phyloP scores from a whole-genome alignment of 768 basidiomycete species.

The Exidia glandulosa region DNA sequence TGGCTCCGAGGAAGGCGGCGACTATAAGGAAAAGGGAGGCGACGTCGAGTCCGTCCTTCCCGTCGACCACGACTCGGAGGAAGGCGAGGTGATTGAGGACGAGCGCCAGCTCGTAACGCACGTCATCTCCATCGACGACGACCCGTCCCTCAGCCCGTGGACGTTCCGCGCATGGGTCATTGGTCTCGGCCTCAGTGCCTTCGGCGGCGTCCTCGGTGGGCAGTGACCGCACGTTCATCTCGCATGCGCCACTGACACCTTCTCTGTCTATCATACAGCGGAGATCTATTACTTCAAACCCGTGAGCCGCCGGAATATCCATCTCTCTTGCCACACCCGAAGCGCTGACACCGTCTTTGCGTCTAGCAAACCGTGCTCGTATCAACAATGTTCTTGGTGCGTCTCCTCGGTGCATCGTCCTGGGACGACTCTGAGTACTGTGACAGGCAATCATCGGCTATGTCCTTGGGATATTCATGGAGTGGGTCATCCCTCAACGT shows the following conservation, averaged over 20 bases:
- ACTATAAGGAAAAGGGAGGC: conserved; percentile 18
- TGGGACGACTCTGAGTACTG: neutral
- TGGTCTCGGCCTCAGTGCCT: conserved; percentile 42
- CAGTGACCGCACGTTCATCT: conserved; percentile 18
- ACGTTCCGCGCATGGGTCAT: conserved; percentile 50
- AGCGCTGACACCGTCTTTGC: neutral
- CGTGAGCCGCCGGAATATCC: conserved; percentile 16
- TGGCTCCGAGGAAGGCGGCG: conserved; percentile 16
- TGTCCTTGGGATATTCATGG: conserved; percentile 35
- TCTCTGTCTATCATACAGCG: conserved; percentile 25
- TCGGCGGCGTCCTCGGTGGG: conserved; percentile 33
- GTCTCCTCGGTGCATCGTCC: neutral
- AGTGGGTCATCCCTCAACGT: conserved; percentile 32
- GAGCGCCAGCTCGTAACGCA: conserved; percentile 38
- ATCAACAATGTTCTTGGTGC: conserved; percentile 38
- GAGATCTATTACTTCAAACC: conserved; percentile 56
- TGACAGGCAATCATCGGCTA: conserved; percentile 33
- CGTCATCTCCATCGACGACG: conserved; percentile 35
- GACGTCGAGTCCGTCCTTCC: conserved; percentile 25
- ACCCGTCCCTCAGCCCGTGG: conserved; percentile 32
- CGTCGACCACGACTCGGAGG: conserved; percentile 9
- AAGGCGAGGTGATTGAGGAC: conserved; percentile 26
- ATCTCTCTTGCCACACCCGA: neutral
- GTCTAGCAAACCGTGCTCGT: conserved; percentile 44
- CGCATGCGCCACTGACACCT: conserved; percentile 3